Percentiles rank a stretch among this genome's conserved stretches.
Evolutionary conservation across 1,284 basidiomycete species (phyloP).

Genomic region (Cryptococcus neoformans): DNA sequence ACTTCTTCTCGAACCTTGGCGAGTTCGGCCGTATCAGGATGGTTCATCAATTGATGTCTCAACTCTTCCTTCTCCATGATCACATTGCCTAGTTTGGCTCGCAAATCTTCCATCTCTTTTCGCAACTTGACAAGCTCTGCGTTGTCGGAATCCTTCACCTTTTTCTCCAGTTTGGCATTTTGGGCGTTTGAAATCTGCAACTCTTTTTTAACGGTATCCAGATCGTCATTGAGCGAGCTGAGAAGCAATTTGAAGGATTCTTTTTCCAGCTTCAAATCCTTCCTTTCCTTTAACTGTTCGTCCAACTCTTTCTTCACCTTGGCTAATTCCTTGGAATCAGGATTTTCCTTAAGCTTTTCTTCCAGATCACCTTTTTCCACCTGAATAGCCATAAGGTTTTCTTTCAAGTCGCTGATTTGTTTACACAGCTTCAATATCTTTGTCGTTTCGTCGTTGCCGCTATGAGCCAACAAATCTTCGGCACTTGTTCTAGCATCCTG

Average conservation of each 20-base stretch:
- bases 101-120: neutral
- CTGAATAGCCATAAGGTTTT: neutral
- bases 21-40: neutral
- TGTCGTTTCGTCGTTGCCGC: neutral
- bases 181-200: too few species aligned
- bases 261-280: neutral
- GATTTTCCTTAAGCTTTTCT: constrained; percentile 19
- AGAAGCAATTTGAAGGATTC: neutral
- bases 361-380: neutral
- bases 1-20: neutral
- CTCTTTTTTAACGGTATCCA: neutral
- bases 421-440: neutral
- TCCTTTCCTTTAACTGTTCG: neutral
- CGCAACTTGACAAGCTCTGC: neutral
- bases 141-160: neutral
- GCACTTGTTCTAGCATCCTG: neutral
- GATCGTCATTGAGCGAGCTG: neutral
- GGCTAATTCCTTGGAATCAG: constrained; percentile 3
- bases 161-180: neutral
- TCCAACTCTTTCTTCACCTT: constrained; percentile 15
- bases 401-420: neutral
- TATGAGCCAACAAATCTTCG: neutral
- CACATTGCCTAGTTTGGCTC: neutral
- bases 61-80: neutral
- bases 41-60: neutral